phyloP scores from a whole-genome alignment of 192 early-diverging fungal species.

The Mortierella hygrophila region DNA sequence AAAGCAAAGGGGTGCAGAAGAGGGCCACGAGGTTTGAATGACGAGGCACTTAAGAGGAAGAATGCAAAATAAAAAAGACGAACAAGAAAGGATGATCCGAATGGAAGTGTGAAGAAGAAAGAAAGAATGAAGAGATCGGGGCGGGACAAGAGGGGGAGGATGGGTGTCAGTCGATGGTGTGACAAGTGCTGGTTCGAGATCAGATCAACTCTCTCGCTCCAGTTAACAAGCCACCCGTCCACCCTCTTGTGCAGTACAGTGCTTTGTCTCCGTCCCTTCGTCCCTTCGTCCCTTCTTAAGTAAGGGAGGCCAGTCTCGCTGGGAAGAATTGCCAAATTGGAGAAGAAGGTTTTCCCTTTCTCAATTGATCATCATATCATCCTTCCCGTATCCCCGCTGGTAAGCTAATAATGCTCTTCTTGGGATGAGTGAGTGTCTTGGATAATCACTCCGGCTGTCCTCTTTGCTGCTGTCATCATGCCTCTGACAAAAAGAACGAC shows the following conservation, averaged over 20 bases:
- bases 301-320: no score
- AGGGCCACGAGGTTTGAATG: not conserved
- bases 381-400: no score
- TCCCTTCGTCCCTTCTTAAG: no score
- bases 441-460: no score
- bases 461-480: no score
- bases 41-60: not conserved
- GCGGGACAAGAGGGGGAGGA: not conserved
- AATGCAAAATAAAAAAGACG: not conserved
- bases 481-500: no score
- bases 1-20: constrained; percentile 5
- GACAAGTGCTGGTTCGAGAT: not conserved
- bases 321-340: not conserved
- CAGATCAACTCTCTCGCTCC: not conserved
- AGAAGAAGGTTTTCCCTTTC: not conserved
- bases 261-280: no score
- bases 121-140: not conserved
- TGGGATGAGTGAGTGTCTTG: no score
- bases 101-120: not conserved
- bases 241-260: not conserved
- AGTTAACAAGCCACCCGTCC: not conserved
- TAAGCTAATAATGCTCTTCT: no score
- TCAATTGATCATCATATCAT: not conserved
- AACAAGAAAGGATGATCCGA: constrained; percentile 6
- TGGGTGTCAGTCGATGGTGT: not conserved